Evolutionary conservation across 1,284 basidiomycete genomes (phyloP).

Genomic region (Sphaerobolus stellatus): DNA sequence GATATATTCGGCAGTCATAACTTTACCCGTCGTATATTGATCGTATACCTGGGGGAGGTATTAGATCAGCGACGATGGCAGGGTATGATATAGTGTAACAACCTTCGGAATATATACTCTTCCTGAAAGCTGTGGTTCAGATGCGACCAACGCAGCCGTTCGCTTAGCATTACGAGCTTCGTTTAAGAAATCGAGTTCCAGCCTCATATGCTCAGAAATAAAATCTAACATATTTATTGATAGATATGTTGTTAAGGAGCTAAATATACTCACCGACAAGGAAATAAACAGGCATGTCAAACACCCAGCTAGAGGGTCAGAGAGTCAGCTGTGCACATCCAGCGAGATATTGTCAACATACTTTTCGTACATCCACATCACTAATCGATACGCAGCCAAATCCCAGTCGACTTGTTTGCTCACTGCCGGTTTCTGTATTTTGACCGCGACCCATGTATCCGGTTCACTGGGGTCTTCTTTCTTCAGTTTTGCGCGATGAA

Average conservation of each 20-base stretch:
- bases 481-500: constrained; percentile 74
- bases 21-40: constrained; percentile 68
- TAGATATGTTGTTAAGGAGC: neutral
- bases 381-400: constrained; percentile 40
- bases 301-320: constrained; percentile 47
- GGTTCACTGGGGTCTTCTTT: constrained; percentile 35
- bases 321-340: constrained; percentile 16
- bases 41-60: constrained; percentile 39
- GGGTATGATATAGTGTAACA: neutral
- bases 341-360: constrained; percentile 9
- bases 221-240: constrained; percentile 50
- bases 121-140: constrained; percentile 64
- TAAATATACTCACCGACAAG: constrained; percentile 53
- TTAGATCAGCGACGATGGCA: neutral
- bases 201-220: constrained; percentile 75
- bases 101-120: constrained; percentile 81
- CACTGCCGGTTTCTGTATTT: constrained; percentile 89
- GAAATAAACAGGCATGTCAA: constrained; percentile 77
- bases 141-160: constrained; percentile 57
- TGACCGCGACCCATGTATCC: constrained; percentile 78
- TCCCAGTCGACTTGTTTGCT: constrained; percentile 84
- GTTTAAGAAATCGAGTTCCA: constrained; percentile 76
- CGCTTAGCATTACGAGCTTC: constrained; percentile 69
- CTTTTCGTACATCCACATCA: constrained; percentile 31
- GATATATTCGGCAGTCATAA: constrained; percentile 89